Evolutionary conservation across 148 eudicot species (phyloP), one percentile per base, ranked within the genome.

Genomic region (Dianthus caryophyllus): DNA sequence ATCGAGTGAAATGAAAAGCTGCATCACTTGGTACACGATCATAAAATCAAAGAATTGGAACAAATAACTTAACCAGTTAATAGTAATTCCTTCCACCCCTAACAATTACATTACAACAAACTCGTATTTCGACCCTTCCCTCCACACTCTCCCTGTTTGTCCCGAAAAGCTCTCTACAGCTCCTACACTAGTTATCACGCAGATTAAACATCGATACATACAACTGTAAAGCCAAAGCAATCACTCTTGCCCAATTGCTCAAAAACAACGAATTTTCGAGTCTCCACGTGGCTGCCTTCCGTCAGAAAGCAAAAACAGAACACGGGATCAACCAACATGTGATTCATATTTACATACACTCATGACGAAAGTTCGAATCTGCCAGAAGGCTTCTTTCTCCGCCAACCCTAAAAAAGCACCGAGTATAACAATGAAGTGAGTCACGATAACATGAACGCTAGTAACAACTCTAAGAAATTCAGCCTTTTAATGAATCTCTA

Each of bases 361-460:
- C 70, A 88, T 9, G 81, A 64, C n/a, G 97, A 86, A 14, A 88
- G 86, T 62, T 91, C 95, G 79, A 91, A 80, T 75, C 95, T 84
- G 73, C 91, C 95, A 10, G 85, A 82, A 39, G 95, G 88, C 71
- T 84, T 91, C 81, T 80, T 88, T 78, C 97, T 85, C 70, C 91
- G 84, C 98, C 98, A 93, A 65, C 98, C 98, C 98, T 93, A 73
- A 66, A 82, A 68, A 68, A 59, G 41, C 33, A 64, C 12, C 54
- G 33, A 64, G 0, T 22, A 44, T 60, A 39, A 0, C 29, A 33
- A 36, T 63, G 57, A 74, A 39, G 43, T 12, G 52, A 30, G 55
- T 38, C 25, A 18, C 9, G 17, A 58, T 18, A 66, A 22, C 11
- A 52, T 22, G 15, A 14, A 54, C 51, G 39, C n/a, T 9, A 55